These are phyloP conservation scores for Wilcoxina mikolae DNA, from an alignment of 495 filamentous ascomycete species.

Conservation along the genomic window DNA sequence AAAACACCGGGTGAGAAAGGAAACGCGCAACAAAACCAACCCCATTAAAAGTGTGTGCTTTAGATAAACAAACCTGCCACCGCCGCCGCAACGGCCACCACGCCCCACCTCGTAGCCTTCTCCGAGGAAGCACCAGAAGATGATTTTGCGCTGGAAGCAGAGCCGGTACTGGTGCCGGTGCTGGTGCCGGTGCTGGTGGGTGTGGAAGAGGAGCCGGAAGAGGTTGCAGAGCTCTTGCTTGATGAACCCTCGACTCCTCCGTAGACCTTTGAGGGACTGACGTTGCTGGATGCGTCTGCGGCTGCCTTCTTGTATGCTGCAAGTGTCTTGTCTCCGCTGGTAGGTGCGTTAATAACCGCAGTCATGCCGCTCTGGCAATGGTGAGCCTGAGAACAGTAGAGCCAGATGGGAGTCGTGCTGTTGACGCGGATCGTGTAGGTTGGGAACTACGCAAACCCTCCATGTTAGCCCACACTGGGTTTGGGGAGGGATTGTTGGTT, in stretches of 20 bases:
- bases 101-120: background rate
- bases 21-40: no score
- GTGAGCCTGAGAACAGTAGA: slow-evolving; percentile 35
- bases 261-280: slow-evolving; percentile 1
- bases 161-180: background rate
- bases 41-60: no score
- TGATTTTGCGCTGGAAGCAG: background rate
- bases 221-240: background rate
- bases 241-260: background rate
- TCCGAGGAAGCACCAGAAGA: background rate
- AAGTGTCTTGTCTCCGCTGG: slow-evolving; percentile 3
- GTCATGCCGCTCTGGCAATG: slow-evolving; percentile 41
- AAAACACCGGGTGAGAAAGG: no score
- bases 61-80: no score
- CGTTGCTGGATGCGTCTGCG: slow-evolving; percentile 4
- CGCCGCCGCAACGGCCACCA: background rate
- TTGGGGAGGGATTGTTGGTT: background rate
- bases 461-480: background rate
- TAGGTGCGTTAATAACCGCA: slow-evolving; percentile 35
- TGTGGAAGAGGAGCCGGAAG: background rate
- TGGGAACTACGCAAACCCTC: slow-evolving; percentile 10
- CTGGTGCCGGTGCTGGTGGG: no score
- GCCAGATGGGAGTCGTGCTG: slow-evolving; percentile 36
- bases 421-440: slow-evolving; percentile 36
- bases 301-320: slow-evolving; percentile 14